Base-by-base conservation (phyloP, 129 eudicot species). In the Flaveria ramosissima region DNA sequence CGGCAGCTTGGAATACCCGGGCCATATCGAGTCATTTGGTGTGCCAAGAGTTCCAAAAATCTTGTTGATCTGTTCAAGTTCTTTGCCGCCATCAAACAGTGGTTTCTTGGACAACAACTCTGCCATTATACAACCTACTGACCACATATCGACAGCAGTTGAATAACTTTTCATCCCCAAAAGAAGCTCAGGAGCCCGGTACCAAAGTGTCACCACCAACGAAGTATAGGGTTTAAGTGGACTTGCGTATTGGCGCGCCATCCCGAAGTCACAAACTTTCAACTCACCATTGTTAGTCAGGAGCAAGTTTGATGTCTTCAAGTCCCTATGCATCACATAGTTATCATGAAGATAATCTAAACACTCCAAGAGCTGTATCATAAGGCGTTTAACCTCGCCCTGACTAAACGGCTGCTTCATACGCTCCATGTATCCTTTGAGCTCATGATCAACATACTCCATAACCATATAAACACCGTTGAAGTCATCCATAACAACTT, bases 101-200 rank as follows among this genome's bases (percentile, higher is more conserved):
- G 97, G 93, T 52, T 84, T 74, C 75, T 86, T 86, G 9, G 89
- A 68, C 71, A 92, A 65, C 60, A 92, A 75, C 73, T 92, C 97
- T 9, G 87, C 96, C 97, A 92, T 92, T 46, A 92, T 88, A 77
- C 97, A 92, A 51, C 96, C 97, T 16, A 89, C 66, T 0, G 97
- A 89, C 97, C 97, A 92, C 97, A 92, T 92, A 56, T 92, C 97
- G 61, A 92, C 55, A 39, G 96, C 96, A 3, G 94, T 89, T 21
- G 96, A 88, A 62, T 89, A 92, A 72, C 77, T 72, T 63, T 88
- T 92, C 82, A 88, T 84, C 72, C 96, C 97, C 48, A 92, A 74
- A 70, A 92, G 84, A 76, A 92, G 80, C 73, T 92, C 97, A 47
- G 97, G 97, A 6, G 97, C 97, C 82, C 97, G 83, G 75, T 92